These are phyloP conservation scores for Solanum etuberosum DNA, from an alignment of 257 asterid genomes.

Conservation along the genomic window DNA sequence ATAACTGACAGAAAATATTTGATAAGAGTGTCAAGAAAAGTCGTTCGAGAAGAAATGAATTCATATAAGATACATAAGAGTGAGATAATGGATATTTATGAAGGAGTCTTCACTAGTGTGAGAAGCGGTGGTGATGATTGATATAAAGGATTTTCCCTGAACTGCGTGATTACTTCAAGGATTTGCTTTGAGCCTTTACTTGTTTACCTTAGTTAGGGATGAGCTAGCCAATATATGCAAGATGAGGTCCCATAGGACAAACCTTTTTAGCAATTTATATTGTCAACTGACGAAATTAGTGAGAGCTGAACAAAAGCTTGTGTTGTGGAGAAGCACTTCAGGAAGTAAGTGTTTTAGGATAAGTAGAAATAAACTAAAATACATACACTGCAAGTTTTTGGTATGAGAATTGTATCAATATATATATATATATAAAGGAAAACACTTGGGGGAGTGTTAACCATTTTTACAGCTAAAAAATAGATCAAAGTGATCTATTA, in stretches of 20 bases:
- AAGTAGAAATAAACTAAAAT: background rate
- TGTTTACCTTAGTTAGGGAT: background rate
- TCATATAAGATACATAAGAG: background rate
- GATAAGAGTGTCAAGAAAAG: background rate
- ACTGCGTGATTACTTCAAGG: background rate
- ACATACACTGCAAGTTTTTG: background rate
- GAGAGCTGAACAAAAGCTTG: background rate
- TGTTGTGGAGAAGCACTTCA: background rate
- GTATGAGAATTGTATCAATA: background rate
- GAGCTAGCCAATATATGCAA: background rate
- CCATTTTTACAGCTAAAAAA: background rate
- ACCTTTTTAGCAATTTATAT: background rate
- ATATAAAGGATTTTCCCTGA: background rate
- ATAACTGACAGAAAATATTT: background rate
- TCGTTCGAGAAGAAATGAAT: background rate
- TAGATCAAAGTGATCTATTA: background rate
- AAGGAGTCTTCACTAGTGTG: background rate
- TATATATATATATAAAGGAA: too few species aligned
- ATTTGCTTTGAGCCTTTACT: background rate
- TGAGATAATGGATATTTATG: background rate
- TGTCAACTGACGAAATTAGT: background rate
- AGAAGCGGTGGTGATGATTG: background rate
- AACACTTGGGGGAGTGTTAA: background rate
- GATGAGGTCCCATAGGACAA: background rate
- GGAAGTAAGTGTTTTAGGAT: background rate